Base-by-base conservation (phyloP, 75 land plant genomes). In the Selaginella moellendorffii region DNA sequence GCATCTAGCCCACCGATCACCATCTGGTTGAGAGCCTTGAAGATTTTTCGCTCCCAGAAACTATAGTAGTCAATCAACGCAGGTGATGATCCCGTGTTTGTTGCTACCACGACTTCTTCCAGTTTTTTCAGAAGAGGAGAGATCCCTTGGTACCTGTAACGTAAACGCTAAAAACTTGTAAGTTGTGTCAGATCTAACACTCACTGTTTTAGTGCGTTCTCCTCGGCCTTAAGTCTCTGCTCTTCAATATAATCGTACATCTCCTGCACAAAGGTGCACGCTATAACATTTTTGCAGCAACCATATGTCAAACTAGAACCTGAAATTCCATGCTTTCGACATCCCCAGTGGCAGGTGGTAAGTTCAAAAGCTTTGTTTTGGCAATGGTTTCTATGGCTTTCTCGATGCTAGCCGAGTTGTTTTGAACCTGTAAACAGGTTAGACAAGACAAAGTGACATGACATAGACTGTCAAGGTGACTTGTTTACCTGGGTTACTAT, bases 61-160 rank as follows among this genome's bases (percentile, higher is more conserved):
- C 26, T 18, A 30, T 73, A 73, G 54, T 73, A 73, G 12, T 54
- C 63, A 12, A 31, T 58, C n/a, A 73, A 36, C 2, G 64, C 53
- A 2, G 75, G 29, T 20, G 75, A 62, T 25, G 36, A 56, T 46
- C 75, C 75, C 5, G 65, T 68, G 26, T 68, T 68, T 29, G 75
- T 73, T 28, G 70, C 62, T 0, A 73, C 56, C 22, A 73, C 75
- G 24, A 31, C 54, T 21, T 73, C 75, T 68, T 73, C 75, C 28
- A 73, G 29, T 36, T 73, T 73, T 63, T 60, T 73, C 21, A 73
- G 51, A 20, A 73, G 70, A 29, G 75, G 75, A 26, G 70, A 52
- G 53, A 73, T 73, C 22, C 63, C 71, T 1, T 54, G 75, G 42
- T 73, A 73, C 31, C 75, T 73, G 62, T 64, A 9, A n/a, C n/a